These are phyloP conservation scores for Camellia granthamiana DNA, from an alignment of 148 eudicot genomes.

Conservation along the genomic window DNA sequence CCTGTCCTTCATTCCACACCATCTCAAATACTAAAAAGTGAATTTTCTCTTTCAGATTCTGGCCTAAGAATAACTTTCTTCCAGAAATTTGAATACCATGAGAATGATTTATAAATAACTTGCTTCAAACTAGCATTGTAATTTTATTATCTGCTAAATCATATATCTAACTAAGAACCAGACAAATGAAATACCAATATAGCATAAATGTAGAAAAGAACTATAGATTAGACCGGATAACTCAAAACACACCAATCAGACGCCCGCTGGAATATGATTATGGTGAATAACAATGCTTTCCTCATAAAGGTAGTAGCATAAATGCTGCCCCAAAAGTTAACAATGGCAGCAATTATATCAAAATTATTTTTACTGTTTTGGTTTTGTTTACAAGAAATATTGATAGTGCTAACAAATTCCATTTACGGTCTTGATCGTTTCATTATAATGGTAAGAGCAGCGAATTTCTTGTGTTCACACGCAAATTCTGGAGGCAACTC, in stretches of 20 bases:
- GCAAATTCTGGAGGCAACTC: slow-evolving; percentile 43
- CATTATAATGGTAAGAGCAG: slow-evolving; percentile 30
- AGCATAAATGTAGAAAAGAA: slow-evolving; percentile 6
- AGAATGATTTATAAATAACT: background rate
- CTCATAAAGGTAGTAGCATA: background rate
- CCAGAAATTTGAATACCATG: background rate
- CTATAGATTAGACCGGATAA: background rate
- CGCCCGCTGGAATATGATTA: background rate
- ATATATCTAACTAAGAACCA: background rate
- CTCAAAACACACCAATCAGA: background rate
- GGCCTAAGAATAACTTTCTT: background rate
- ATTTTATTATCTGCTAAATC: background rate
- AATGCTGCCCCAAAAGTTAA: background rate
- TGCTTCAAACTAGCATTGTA: background rate
- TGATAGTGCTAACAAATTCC: slow-evolving; percentile 9
- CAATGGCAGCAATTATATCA: background rate
- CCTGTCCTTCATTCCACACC: background rate
- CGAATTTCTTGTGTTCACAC: slow-evolving; percentile 63
- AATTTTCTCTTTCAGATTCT: background rate
- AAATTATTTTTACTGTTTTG: background rate
- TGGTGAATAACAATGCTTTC: background rate
- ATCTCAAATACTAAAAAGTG: background rate
- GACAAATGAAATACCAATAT: background rate
- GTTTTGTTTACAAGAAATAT: slow-evolving; percentile 2
- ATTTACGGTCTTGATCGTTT: slow-evolving; percentile 3